Evolutionary conservation across 805 yeast species (phyloP).

Genomic region (Candida boleticola): DNA sequence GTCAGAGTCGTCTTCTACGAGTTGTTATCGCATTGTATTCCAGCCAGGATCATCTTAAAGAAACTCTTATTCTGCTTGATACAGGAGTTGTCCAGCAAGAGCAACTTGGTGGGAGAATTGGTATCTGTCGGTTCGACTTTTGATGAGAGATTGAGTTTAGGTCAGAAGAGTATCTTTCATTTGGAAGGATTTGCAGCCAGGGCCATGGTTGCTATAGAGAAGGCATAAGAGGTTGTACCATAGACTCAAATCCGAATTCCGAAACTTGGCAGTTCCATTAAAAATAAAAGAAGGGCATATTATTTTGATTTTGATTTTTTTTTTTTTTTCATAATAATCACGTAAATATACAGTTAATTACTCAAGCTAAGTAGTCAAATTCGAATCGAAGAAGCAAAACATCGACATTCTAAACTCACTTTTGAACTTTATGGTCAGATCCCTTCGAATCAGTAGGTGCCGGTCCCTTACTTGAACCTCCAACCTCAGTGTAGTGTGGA

Average conservation of each 20-base stretch:
- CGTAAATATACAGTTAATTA: too few species aligned
- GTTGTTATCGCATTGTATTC: conserved; percentile 88
- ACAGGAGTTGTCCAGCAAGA: conserved; percentile 16
- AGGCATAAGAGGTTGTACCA: conserved; percentile 1
- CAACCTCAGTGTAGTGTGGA: conserved; percentile 1
- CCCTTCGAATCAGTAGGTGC: neutral
- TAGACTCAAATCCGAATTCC: too few species aligned
- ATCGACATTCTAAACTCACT: too few species aligned
- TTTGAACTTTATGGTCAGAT: conserved; percentile 1
- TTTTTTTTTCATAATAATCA: too few species aligned
- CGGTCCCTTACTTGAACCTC: neutral
- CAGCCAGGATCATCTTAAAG: conserved; percentile 77
- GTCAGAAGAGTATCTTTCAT: conserved; percentile 88
- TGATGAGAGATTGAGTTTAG: conserved; percentile 85
- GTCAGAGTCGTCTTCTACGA: conserved; percentile 75
- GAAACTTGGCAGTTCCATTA: too few species aligned
- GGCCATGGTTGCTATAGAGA: conserved; percentile 75
- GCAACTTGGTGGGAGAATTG: conserved; percentile 38
- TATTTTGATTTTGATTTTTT: too few species aligned
- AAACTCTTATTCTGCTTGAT: conserved; percentile 47
- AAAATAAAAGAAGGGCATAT: too few species aligned
- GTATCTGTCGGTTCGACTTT: conserved; percentile 61
- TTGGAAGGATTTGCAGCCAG: conserved; percentile 91
- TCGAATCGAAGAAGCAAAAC: too few species aligned
- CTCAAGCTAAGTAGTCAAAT: too few species aligned